Conservation (phyloP, 441 rosid species). For the Populus trichocarpa region DNA sequence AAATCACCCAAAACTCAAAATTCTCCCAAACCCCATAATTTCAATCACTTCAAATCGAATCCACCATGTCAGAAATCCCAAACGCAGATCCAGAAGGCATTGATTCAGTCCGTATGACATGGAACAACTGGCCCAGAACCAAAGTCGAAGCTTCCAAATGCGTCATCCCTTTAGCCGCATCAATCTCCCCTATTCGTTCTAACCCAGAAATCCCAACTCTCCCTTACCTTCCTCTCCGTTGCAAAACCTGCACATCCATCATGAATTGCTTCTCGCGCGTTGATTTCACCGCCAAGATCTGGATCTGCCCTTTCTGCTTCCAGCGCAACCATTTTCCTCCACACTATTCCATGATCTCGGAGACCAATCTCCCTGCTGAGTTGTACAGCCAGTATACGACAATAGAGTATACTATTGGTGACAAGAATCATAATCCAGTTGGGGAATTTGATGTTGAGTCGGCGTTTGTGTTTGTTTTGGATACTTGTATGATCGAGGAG, state of each 20-base stretch:
- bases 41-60: background rate
- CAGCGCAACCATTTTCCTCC: slow-evolving; percentile 81
- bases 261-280: slow-evolving; percentile 76
- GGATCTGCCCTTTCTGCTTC: slow-evolving; percentile 96
- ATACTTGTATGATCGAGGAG: slow-evolving; percentile 96
- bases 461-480: slow-evolving; percentile 77
- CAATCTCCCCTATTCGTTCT: slow-evolving; percentile 83
- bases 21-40: background rate
- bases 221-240: slow-evolving; percentile 82
- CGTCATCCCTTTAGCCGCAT: slow-evolving; percentile 91
- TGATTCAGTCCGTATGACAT: slow-evolving; percentile 94
- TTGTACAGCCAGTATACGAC: slow-evolving; percentile 85
- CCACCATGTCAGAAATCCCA: slow-evolving; percentile 75
- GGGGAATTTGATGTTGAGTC: slow-evolving; percentile 22
- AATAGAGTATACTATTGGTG: slow-evolving; percentile 62
- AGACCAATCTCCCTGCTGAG: slow-evolving; percentile 79
- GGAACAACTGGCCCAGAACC: slow-evolving; percentile 97
- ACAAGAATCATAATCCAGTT: slow-evolving; percentile 22
- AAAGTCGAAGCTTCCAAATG: slow-evolving; percentile 95
- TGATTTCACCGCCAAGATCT: slow-evolving; percentile 85
- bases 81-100: slow-evolving; percentile 82
- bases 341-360: slow-evolving; percentile 78
- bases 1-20: background rate
- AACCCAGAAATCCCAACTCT: slow-evolving; percentile 73
- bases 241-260: slow-evolving; percentile 65